phyloP scores from a whole-genome alignment of 176 grass and related monocot species.

The Oryza brachyantha region DNA sequence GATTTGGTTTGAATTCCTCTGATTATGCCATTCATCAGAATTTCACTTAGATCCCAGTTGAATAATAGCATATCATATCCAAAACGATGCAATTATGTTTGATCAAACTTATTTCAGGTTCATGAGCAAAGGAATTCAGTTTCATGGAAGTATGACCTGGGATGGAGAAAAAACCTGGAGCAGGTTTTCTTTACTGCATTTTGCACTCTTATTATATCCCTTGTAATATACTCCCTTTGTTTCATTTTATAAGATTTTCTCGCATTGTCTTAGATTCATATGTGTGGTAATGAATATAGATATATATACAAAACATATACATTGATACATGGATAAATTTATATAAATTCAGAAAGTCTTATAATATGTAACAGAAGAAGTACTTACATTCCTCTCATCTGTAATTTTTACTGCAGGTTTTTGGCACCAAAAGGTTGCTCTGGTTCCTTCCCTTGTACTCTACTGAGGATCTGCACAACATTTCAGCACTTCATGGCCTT shows the following conservation, averaged over 20 bases:
- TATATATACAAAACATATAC: too few relatives aligned
- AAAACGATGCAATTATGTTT: constrained; percentile 15
- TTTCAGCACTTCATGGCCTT: constrained; percentile 61
- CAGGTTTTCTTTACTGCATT: constrained; percentile 41
- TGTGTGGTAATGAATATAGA: too few relatives aligned
- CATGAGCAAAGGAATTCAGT: constrained; percentile 62
- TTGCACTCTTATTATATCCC: neutral
- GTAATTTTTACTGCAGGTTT: constrained; percentile 53
- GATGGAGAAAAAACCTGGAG: constrained; percentile 82
- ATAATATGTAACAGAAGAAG: too few relatives aligned
- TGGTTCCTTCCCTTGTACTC: constrained; percentile 86
- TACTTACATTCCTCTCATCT: neutral
- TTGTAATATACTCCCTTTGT: too few relatives aligned
- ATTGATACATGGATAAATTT: too few relatives aligned
- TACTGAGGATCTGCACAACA: constrained; percentile 61
- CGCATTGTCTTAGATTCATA: too few relatives aligned
- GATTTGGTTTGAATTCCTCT: neutral
- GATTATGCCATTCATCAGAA: neutral
- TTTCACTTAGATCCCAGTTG: neutral
- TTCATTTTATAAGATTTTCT: too few relatives aligned
- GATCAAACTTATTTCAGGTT: constrained; percentile 47
- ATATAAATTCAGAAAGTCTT: too few relatives aligned
- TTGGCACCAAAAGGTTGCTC: constrained; percentile 73
- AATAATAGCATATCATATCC: neutral
- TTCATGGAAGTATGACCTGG: constrained; percentile 73